These are phyloP conservation scores for Xylaria bambusicola DNA, from an alignment of 495 filamentous ascomycete genomes.

Conservation along the genomic window DNA sequence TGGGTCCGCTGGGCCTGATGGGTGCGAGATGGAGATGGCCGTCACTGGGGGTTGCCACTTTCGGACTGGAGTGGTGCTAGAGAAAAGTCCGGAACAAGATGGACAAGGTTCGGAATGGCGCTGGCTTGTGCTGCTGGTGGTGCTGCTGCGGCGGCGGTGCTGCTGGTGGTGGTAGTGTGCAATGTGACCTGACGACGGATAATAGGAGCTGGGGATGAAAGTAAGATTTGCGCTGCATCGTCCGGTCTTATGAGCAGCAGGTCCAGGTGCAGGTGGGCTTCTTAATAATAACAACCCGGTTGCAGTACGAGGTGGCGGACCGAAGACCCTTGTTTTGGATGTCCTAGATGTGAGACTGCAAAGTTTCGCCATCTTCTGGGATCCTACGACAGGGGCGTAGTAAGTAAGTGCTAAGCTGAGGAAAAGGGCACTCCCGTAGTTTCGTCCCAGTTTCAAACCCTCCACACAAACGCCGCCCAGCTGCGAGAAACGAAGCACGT, in stretches of 20 bases:
- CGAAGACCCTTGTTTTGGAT: slow-evolving; percentile 25
- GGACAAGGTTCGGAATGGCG: slow-evolving; percentile 33
- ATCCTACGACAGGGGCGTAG: slow-evolving; percentile 26
- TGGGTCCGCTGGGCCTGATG: too few species aligned
- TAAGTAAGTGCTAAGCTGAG: slow-evolving; percentile 24
- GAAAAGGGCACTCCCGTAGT: slow-evolving; percentile 24
- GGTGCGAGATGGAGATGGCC: slow-evolving; percentile 17
- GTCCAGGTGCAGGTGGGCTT: slow-evolving; percentile 25
- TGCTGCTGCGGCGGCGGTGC: too few species aligned
- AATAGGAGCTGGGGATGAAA: not conserved
- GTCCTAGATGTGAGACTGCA: slow-evolving; percentile 23
- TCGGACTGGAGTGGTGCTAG: slow-evolving; percentile 36
- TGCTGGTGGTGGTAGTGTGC: slow-evolving; percentile 21
- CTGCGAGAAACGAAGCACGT: not conserved
- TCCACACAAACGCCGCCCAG: slow-evolving; percentile 16
- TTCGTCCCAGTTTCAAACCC: slow-evolving; percentile 34
- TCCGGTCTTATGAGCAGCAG: slow-evolving; percentile 22
- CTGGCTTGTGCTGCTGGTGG: too few species aligned
- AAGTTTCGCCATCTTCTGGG: slow-evolving; percentile 22
- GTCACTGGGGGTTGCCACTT: slow-evolving; percentile 30
- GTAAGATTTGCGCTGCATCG: slow-evolving; percentile 23
- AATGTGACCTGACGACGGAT: slow-evolving; percentile 12
- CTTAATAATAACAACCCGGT: slow-evolving; percentile 29
- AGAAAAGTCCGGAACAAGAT: slow-evolving; percentile 35
- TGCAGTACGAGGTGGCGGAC: slow-evolving; percentile 22